These are phyloP conservation scores for Suhomyces panamericanus DNA, from an alignment of 1,139 yeast genomes.

Conservation along the genomic window DNA sequence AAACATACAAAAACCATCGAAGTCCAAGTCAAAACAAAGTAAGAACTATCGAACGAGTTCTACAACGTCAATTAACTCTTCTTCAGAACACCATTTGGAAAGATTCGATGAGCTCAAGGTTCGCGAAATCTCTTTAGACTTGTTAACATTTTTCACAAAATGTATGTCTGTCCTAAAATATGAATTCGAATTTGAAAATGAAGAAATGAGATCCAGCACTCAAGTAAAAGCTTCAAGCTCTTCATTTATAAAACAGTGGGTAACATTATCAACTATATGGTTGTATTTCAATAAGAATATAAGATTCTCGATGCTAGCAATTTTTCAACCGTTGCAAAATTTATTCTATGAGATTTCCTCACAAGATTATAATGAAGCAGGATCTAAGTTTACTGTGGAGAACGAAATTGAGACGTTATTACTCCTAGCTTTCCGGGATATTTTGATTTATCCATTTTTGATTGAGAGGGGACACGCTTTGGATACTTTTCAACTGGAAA, in stretches of 20 bases:
- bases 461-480: slow-evolving; percentile 18
- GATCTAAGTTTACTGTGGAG: slow-evolving; percentile 10
- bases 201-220: neutral
- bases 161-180: slow-evolving; percentile 26
- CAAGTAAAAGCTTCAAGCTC: neutral
- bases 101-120: slow-evolving; percentile 30
- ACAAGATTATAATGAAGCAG: slow-evolving; percentile 11
- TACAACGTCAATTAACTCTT: slow-evolving; percentile 1
- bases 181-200: slow-evolving; percentile 19
- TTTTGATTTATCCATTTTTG: slow-evolving; percentile 32
- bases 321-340: slow-evolving; percentile 34
- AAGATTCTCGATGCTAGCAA: slow-evolving; percentile 28
- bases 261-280: slow-evolving; percentile 25
- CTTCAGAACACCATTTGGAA: slow-evolving; percentile 13
- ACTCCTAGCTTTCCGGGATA: slow-evolving; percentile 34
- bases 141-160: slow-evolving; percentile 28
- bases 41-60: slow-evolving; percentile 13
- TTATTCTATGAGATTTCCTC: slow-evolving; percentile 21
- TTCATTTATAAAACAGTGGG: slow-evolving; percentile 11
- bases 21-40: slow-evolving; percentile 11
- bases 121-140: slow-evolving; percentile 34
- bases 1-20: slow-evolving; percentile 6
- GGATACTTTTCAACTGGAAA: neutral
- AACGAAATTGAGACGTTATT: slow-evolving; percentile 34
- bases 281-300: slow-evolving; percentile 34